Evolutionary conservation across 768 basidiomycete genomes (phyloP).

Genomic region (Panaeolus cyanescens): DNA sequence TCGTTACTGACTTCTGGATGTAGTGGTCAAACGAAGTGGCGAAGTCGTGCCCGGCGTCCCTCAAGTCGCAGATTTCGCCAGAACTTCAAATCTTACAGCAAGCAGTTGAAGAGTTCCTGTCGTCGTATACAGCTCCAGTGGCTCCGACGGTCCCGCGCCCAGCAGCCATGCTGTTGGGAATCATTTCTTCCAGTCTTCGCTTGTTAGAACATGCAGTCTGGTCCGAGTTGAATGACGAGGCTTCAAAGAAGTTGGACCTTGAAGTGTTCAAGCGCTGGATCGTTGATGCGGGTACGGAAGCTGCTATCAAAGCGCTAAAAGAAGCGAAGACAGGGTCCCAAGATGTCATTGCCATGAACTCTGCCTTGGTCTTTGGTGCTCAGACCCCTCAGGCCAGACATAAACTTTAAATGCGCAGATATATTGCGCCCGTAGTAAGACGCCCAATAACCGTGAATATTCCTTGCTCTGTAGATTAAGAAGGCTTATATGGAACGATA

Average conservation of each 20-base stretch:
- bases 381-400: background rate
- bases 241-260: constrained; percentile 40
- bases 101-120: constrained; percentile 40
- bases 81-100: constrained; percentile 34
- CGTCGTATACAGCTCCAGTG: constrained; percentile 41
- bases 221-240: constrained; percentile 37
- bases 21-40: constrained; percentile 58
- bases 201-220: constrained; percentile 74
- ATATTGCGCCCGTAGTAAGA: no score
- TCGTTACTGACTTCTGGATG: background rate
- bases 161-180: constrained; percentile 59
- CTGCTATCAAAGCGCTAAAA: constrained; percentile 37
- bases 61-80: constrained; percentile 27
- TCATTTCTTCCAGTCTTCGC: constrained; percentile 52
- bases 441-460: no score
- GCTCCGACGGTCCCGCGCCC: constrained; percentile 55
- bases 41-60: constrained; percentile 38
- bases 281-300: constrained; percentile 44
- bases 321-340: constrained; percentile 24
- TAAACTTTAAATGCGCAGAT: background rate
- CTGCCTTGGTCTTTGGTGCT: constrained; percentile 36
- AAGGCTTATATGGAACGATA: constrained; percentile 54
- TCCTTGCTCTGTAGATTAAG: no score
- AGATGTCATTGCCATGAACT: constrained; percentile 26
- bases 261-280: constrained; percentile 57